phyloP scores from a whole-genome alignment of 176 grass and related monocot species.

The Triticum monococcum region DNA sequence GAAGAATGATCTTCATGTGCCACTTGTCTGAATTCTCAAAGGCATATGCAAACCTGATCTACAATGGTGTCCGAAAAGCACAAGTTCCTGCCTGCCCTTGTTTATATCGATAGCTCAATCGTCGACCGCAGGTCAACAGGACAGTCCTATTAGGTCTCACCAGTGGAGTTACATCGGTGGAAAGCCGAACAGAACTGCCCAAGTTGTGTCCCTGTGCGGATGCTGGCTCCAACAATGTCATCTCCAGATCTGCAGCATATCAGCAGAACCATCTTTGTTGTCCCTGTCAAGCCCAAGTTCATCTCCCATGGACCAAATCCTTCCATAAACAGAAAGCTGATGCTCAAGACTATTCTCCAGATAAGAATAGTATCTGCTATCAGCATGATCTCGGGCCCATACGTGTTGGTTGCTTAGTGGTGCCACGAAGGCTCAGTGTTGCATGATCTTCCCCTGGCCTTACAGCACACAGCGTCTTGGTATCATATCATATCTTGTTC shows the following conservation, averaged over 20 bases:
- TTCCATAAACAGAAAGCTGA: slow-evolving; percentile 31
- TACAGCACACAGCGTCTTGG: slow-evolving; percentile 12
- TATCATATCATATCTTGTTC: background rate
- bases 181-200: slow-evolving; percentile 23
- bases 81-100: background rate
- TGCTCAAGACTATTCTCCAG: slow-evolving; percentile 30
- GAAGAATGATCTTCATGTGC: background rate
- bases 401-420: background rate
- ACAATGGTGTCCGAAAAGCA: background rate
- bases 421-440: slow-evolving; percentile 21
- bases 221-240: slow-evolving; percentile 1
- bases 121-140: background rate
- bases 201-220: background rate
- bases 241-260: slow-evolving; percentile 18
- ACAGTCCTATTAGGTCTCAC: background rate
- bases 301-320: slow-evolving; percentile 20
- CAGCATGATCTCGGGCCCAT: background rate
- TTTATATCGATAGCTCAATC: background rate
- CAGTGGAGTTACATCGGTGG: slow-evolving; percentile 7
- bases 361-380: slow-evolving; percentile 35
- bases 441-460: slow-evolving; percentile 16
- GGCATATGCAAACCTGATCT: background rate
- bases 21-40: background rate
- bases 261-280: slow-evolving; percentile 2
- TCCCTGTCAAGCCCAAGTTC: slow-evolving; percentile 7